Conservation (phyloP, 768 basidiomycete species). For the Melanogaster broomeanus region DNA sequence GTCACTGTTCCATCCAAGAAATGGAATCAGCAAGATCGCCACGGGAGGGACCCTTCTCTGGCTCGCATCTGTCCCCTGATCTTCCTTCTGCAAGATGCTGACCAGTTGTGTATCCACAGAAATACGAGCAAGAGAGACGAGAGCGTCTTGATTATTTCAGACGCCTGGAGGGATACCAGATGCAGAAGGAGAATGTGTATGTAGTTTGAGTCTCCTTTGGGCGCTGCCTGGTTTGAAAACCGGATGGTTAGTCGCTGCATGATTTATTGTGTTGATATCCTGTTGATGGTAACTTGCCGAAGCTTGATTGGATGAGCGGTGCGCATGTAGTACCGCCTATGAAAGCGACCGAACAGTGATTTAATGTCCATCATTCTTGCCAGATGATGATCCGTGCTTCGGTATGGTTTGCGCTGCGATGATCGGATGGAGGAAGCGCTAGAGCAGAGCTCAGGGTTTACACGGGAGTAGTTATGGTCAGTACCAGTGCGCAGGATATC, state of each 20-base stretch:
- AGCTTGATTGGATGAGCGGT: background rate
- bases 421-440: no score
- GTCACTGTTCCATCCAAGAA: background rate
- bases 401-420: no score
- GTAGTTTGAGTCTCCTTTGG: constrained; percentile 41
- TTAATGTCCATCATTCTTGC: no score
- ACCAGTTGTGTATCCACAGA: constrained; percentile 23
- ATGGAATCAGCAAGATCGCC: no score
- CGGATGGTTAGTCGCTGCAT: background rate
- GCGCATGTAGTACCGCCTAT: background rate
- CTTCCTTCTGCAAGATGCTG: background rate
- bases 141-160: constrained; percentile 56
- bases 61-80: no score
- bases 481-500: constrained; percentile 9
- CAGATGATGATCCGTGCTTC: no score
- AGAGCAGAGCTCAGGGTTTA: no score
- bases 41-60: no score
- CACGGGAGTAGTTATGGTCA: no score
- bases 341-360: no score
- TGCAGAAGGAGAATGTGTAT: constrained; percentile 61
- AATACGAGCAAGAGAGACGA: constrained; percentile 47
- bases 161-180: constrained; percentile 50
- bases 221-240: background rate
- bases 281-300: background rate
- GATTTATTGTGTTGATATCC: background rate